Base-by-base conservation (phyloP, 768 basidiomycete genomes). In the Xerocomellus amylosporus region DNA sequence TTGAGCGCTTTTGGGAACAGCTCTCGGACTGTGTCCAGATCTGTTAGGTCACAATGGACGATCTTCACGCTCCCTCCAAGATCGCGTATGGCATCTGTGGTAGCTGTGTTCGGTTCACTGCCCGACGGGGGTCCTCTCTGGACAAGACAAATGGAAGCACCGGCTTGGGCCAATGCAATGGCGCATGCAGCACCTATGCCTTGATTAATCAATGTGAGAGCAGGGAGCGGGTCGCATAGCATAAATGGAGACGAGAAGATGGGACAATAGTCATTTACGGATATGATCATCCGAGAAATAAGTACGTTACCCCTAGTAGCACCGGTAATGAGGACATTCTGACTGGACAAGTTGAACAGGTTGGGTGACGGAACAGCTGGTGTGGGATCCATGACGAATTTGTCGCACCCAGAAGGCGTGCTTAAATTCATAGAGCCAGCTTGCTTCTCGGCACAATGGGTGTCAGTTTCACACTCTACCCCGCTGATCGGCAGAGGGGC, bases 311-410 rank as follows among this genome's bases (percentile, higher is more conserved):
- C 90, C 70, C 90, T 77, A 22, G 87, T 84, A 31, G 85, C 87
- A 56, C 90, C 90, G 37, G 91, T 93, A 64, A 93, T 80, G 71
- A 93, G 84, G 34, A 80, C 88, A 53, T 80, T 86, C 65, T 84
- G 76, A 54, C 83, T 82, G 3, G 71, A 66, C 64, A 93, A 81
- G 53, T 81, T 79, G 72, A 92, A 92, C 46, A 93, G 80, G 36
- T 76, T 70, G 57, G 71, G 79, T 13, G 83, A 73, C 62, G 71
- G 77, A 65, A 73, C 58, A 33, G 70, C 58, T 26, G 85, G 82
- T 37, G 83, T 76, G 54, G 77, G 74, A 64, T 83, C 79, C 82
- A 85, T 85, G 58, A 59, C 26, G 34, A 24, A 47, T 17, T 4
- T 24, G 37, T 54, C 49, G 51, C 46, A 52, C 55, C 31, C 22